Conservation (phyloP, 140 eudicot species). For the Flaveria floridana region DNA sequence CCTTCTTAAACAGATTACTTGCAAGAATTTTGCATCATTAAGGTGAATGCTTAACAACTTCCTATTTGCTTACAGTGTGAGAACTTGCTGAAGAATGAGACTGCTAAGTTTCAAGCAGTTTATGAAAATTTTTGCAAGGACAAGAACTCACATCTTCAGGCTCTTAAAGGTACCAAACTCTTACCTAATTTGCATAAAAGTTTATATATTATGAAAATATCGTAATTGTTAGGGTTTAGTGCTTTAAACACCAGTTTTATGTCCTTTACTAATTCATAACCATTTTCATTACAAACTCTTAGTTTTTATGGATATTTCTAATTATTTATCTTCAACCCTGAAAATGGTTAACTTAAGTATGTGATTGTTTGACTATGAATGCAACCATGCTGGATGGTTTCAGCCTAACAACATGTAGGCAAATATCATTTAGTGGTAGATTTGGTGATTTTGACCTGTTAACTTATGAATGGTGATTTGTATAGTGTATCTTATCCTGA, state of each 20-base stretch:
- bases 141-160: constrained; percentile 75
- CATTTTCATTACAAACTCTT: neutral
- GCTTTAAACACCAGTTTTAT: neutral
- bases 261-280: neutral
- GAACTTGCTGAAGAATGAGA: constrained; percentile 70
- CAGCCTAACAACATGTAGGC: neutral
- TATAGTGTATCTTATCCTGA: neutral
- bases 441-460: neutral
- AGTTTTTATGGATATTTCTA: neutral
- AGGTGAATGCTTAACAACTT: constrained; percentile 9
- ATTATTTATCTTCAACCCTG: neutral
- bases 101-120: constrained; percentile 70
- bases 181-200: neutral
- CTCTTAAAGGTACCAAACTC: constrained; percentile 58
- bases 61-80: constrained; percentile 68
- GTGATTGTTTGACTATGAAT: neutral
- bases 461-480: neutral
- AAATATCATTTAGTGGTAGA: neutral
- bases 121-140: constrained; percentile 80
- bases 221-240: neutral
- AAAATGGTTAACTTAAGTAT: neutral
- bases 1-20: constrained; percentile 9
- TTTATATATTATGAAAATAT: neutral
- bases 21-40: neutral
- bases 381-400: neutral